Base-by-base conservation (phyloP, 2,329 filamentous ascomycete species). In the Biscogniauxia sp. region DNA sequence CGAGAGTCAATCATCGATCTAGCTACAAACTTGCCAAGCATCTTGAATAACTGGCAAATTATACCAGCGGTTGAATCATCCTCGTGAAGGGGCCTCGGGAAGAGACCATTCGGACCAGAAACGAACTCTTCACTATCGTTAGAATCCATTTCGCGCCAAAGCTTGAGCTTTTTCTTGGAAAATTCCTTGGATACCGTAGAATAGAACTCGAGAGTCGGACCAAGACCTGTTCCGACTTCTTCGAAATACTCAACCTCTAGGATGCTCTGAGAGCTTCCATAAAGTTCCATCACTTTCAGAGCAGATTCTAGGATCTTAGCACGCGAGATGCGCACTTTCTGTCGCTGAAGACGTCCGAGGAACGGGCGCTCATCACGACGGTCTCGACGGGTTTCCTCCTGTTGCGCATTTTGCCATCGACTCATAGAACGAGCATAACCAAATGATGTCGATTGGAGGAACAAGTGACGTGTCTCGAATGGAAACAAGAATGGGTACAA, bases 221-320 rank as follows among this genome's bases (percentile, higher is more conserved):
- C 95, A 53, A 99, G 82, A 53, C 95, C 95, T 23, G 96, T 99
- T 59, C 95, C 95, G 20, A 99, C 95, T 77, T 99, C 95, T 70
- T 98, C 95, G 68, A 99, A 99, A 72, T 99, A 99, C 72, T 99
- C 96, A 1, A 99, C 94, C 72, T 99, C 95, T 0, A 99, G 79
- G 26, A 98, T 91, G 73, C 94, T 98, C 61, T 96, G 92, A 0
- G 94, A 96, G n/a, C 92, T 92, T 0, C 95, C 95, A 70, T 99
- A 99, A 2, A 98, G 84, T 69, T 99, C 94, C 94, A 99, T 98
- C 28, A 99, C 95, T 76, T 99, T 99, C 74, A 98, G 82, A 0
- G 95, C 95, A 15, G 95, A 98, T 74, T 99, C 95, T 7, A 99
- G 82, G 53, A 99, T 97, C 70, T 96, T 93, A n/a, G 87, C 87